Evolutionary conservation across 306 rosid species (phyloP).

Genomic region (Clitoria ternatea): DNA sequence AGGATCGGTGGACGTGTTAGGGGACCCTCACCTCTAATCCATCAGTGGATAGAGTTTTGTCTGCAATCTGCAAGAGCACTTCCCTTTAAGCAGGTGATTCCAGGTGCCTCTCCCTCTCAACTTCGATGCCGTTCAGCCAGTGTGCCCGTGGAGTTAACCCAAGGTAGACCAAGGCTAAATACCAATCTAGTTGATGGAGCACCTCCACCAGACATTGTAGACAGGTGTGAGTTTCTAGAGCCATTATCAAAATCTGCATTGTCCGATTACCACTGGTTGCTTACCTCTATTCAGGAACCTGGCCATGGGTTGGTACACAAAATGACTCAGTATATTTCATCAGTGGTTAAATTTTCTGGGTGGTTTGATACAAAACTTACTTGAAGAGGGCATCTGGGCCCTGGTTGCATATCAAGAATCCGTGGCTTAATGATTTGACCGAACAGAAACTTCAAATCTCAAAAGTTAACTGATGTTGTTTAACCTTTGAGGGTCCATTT

Average conservation of each 20-base stretch:
- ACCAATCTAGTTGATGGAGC: slow-evolving; percentile 79
- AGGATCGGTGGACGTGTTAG: slow-evolving; percentile 71
- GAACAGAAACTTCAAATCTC: not conserved
- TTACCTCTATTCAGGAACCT: slow-evolving; percentile 47
- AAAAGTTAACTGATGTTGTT: not conserved
- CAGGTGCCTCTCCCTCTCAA: slow-evolving; percentile 71
- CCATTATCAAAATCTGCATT: slow-evolving; percentile 52
- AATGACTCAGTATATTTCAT: slow-evolving; percentile 29
- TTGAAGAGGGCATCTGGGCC: not conserved
- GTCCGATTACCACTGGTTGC: slow-evolving; percentile 63
- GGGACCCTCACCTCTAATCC: slow-evolving; percentile 85
- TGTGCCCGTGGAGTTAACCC: slow-evolving; percentile 42
- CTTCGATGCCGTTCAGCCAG: slow-evolving; percentile 41
- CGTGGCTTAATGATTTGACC: not conserved
- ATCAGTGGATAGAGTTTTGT: slow-evolving; percentile 96
- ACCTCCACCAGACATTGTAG: slow-evolving; percentile 65
- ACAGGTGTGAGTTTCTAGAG: slow-evolving; percentile 79
- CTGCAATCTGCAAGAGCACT: slow-evolving; percentile 79
- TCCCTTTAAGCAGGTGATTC: slow-evolving; percentile 83
- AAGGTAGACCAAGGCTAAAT: slow-evolving; percentile 71
- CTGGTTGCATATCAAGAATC: not conserved
- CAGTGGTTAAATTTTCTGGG: slow-evolving; percentile 32
- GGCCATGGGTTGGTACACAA: slow-evolving; percentile 35
- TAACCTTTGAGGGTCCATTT: not conserved
- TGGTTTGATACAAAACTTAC: slow-evolving; percentile 31